A percentile compares a stretch with the other conserved stretches of the same genome.
These are phyloP conservation scores for Microthlaspi erraticum DNA, from an alignment of 345 rosid species.

Conservation along the genomic window DNA sequence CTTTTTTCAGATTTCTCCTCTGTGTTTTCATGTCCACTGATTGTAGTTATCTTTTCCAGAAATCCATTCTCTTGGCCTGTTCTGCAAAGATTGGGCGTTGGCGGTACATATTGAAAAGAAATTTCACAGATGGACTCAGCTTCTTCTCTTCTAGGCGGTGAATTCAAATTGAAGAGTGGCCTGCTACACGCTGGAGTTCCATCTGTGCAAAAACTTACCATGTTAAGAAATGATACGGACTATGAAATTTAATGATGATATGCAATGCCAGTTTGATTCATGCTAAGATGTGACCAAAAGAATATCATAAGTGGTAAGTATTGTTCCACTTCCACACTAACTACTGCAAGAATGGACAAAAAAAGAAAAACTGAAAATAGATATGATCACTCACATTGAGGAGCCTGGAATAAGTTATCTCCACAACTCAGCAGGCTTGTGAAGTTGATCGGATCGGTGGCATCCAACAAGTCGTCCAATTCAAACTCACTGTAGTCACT, in stretches of 20 bases:
- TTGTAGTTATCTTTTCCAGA: slow-evolving; percentile 34
- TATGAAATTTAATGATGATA: slow-evolving; percentile 6
- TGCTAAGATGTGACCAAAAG: slow-evolving; percentile 12
- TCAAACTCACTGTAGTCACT: slow-evolving; percentile 37
- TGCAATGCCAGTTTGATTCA: background rate
- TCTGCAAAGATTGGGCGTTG: slow-evolving; percentile 46
- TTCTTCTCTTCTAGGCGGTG: slow-evolving; percentile 55
- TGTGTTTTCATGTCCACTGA: slow-evolving; percentile 37
- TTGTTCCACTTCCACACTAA: background rate
- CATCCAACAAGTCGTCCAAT: slow-evolving; percentile 35
- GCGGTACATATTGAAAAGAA: slow-evolving; percentile 47
- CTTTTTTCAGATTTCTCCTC: slow-evolving; percentile 34
- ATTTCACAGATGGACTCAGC: slow-evolving; percentile 37
- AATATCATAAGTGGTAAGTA: background rate
- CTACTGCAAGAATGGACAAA: background rate
- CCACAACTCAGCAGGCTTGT: slow-evolving; percentile 40
- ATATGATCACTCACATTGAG: slow-evolving; percentile 31
- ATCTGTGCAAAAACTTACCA: slow-evolving; percentile 50
- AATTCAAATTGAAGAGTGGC: slow-evolving; percentile 53
- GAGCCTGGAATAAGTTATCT: slow-evolving; percentile 38
- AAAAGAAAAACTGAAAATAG: slow-evolving; percentile 12
- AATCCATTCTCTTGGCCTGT: slow-evolving; percentile 42
- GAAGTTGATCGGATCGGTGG: slow-evolving; percentile 45
- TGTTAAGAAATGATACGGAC: slow-evolving; percentile 25
- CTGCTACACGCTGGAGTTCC: slow-evolving; percentile 50